These are phyloP conservation scores for Simmondsia chinensis DNA, from an alignment of 148 eudicot species.

Conservation along the genomic window DNA sequence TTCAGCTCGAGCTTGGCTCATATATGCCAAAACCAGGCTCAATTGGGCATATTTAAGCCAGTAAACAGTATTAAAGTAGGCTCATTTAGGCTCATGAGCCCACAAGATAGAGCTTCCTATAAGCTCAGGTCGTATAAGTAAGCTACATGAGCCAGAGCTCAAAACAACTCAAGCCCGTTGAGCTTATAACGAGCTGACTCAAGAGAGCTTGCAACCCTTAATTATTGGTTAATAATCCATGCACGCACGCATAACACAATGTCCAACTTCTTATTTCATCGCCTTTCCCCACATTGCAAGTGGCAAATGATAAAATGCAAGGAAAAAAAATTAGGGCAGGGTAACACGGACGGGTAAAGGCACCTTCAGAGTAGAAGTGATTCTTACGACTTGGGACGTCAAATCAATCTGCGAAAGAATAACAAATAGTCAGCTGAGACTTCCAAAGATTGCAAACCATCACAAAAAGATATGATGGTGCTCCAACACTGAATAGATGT, in stretches of 20 bases:
- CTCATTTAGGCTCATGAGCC: too few species aligned
- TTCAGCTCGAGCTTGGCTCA: too few species aligned
- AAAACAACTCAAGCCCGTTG: too few species aligned
- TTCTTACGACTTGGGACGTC: constrained; percentile 73
- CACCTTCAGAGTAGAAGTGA: constrained; percentile 58
- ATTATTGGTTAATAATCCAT: too few species aligned
- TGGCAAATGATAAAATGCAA: neutral
- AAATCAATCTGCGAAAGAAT: constrained; percentile 68
- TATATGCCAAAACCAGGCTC: too few species aligned
- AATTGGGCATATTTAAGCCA: too few species aligned
- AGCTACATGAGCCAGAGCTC: too few species aligned
- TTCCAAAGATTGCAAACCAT: neutral
- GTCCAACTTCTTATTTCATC: neutral
- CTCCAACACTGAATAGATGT: neutral
- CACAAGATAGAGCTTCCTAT: too few species aligned
- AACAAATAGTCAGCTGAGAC: constrained; percentile 4
- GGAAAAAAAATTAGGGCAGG: neutral
- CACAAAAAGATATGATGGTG: neutral
- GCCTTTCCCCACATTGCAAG: neutral
- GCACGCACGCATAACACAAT: neutral
- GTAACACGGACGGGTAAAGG: neutral
- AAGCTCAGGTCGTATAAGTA: too few species aligned
- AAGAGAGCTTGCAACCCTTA: too few species aligned
- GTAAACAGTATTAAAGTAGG: too few species aligned
- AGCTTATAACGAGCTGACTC: too few species aligned